Percentiles rank a stretch among this genome's conserved stretches.
Conservation (phyloP, 2,329 filamentous ascomycete genomes). For the Emmonsiellopsis sp. region DNA sequence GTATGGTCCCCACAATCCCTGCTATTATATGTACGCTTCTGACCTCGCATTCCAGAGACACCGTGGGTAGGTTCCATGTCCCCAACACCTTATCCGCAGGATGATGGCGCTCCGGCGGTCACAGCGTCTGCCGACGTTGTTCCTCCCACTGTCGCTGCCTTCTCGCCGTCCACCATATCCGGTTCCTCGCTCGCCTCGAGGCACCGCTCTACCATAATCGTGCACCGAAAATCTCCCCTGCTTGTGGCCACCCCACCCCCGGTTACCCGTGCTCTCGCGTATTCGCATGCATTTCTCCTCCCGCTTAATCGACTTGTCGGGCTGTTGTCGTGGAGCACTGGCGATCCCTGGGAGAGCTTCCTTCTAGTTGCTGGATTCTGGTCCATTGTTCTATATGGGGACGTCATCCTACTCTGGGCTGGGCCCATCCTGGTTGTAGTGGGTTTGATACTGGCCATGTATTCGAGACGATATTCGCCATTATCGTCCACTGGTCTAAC, state of each 20-base stretch:
- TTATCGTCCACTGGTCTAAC: constrained; percentile 77
- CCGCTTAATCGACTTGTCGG: constrained; percentile 80
- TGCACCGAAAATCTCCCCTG: constrained; percentile 92
- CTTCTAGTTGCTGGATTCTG: constrained; percentile 77
- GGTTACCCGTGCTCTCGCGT: constrained; percentile 85
- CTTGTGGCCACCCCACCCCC: constrained; percentile 89
- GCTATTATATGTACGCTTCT: constrained; percentile 4
- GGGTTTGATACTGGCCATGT: constrained; percentile 82
- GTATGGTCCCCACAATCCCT: constrained; percentile 19
- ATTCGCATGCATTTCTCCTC: constrained; percentile 88
- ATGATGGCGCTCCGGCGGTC: constrained; percentile 27
- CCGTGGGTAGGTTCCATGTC: constrained; percentile 48
- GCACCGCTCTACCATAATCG: constrained; percentile 81
- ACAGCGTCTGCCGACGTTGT: constrained; percentile 32
- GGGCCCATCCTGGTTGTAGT: constrained; percentile 76
- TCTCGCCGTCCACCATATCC: constrained; percentile 73
- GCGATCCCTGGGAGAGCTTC: constrained; percentile 95
- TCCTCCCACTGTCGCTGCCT: constrained; percentile 74
- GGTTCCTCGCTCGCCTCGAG: constrained; percentile 59
- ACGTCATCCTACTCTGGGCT: constrained; percentile 67
- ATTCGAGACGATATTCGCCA: constrained; percentile 78
- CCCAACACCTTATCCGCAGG: constrained; percentile 29
- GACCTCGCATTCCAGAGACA: constrained; percentile 29
- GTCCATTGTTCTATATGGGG: constrained; percentile 77
- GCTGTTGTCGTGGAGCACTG: constrained; percentile 85